Percentiles rank a stretch among this genome's conserved stretches.
Evolutionary conservation across 805 yeast species (phyloP).

Genomic region (Babjeviella inositovora): DNA sequence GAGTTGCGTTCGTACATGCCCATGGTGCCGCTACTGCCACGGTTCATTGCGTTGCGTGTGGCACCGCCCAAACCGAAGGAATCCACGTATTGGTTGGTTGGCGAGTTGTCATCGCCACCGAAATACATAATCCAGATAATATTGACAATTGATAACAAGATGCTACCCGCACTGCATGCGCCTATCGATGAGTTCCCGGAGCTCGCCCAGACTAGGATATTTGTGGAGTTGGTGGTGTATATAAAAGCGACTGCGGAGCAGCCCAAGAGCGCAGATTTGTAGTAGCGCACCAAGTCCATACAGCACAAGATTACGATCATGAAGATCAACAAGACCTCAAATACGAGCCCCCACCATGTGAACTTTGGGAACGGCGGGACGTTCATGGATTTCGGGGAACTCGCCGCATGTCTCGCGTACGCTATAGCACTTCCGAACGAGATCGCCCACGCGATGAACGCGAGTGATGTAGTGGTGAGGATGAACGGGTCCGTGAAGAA

Average conservation of each 20-base stretch:
- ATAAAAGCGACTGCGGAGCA: constrained; percentile 58
- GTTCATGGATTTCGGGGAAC: constrained; percentile 5
- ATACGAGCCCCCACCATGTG: constrained; percentile 95
- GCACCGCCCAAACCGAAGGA: constrained; percentile 49
- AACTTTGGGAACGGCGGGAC: constrained; percentile 49
- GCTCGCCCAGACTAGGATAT: constrained; percentile 58
- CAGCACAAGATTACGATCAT: constrained; percentile 33
- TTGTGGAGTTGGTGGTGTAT: constrained; percentile 75
- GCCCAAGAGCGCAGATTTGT: constrained; percentile 43
- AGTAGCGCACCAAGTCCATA: constrained; percentile 50
- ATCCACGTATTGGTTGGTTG: constrained; percentile 72
- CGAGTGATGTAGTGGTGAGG: background rate
- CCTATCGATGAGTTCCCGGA: constrained; percentile 43
- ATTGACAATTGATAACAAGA: constrained; percentile 68
- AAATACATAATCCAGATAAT: constrained; percentile 76
- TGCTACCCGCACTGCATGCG: constrained; percentile 89
- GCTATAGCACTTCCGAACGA: constrained; percentile 80
- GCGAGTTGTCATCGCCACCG: constrained; percentile 85
- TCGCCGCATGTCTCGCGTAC: constrained; percentile 13
- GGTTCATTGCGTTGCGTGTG: background rate
- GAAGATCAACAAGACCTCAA: constrained; percentile 46
- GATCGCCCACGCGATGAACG: constrained; percentile 63
- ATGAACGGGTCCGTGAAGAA: constrained; percentile 1
- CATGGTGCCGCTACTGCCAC: constrained; percentile 1
- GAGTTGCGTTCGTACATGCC: no score